These are phyloP conservation scores for Lathyrus tuberosus DNA, from an alignment of 306 rosid genomes.

Conservation along the genomic window DNA sequence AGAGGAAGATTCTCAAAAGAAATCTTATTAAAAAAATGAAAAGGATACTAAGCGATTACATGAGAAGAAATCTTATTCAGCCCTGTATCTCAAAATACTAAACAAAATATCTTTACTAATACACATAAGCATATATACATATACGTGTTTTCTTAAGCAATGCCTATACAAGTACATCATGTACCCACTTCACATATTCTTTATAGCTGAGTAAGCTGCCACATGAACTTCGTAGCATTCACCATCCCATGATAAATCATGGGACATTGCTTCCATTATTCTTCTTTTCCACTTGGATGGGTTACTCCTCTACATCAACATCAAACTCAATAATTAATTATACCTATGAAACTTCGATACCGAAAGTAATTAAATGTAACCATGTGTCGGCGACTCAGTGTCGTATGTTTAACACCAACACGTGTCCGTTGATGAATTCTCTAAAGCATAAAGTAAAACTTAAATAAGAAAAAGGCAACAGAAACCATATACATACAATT, in stretches of 20 bases:
- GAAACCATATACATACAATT: conserved; percentile 58
- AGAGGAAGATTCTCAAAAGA: too few relatives aligned
- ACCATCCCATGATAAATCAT: conserved; percentile 90
- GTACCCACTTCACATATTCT: conserved; percentile 40
- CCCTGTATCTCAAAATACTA: conserved; percentile 20
- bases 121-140: too few relatives aligned
- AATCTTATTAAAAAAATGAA: too few relatives aligned
- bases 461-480: conserved; percentile 6
- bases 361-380: too few relatives aligned
- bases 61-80: background rate
- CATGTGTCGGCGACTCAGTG: too few relatives aligned
- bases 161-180: conserved; percentile 1
- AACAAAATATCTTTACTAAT: background rate
- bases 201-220: conserved; percentile 66
- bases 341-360: background rate
- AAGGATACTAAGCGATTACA: too few relatives aligned
- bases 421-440: background rate
- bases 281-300: conserved; percentile 63
- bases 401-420: too few relatives aligned
- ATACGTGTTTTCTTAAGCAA: too few relatives aligned
- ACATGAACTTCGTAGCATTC: conserved; percentile 78
- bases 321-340: conserved; percentile 6
- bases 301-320: conserved; percentile 54
- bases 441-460: conserved; percentile 3
- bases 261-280: conserved; percentile 68